Evolutionary conservation across 371 early-diverging fungal genomes (phyloP).

Genomic region (Haplosporangium sp.): DNA sequence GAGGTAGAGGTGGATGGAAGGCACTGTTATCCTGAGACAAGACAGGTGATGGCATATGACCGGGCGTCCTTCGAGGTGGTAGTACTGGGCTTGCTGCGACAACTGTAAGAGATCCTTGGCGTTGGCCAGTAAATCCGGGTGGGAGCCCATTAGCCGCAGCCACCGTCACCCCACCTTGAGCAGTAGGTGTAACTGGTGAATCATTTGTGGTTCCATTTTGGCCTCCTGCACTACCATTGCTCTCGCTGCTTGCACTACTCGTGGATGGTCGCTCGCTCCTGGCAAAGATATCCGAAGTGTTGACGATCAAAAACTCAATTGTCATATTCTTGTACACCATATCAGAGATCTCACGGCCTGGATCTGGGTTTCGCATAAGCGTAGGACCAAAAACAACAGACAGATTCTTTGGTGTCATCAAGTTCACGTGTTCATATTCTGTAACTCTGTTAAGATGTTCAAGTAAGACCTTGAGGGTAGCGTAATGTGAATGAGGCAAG

Average conservation of each 20-base stretch:
- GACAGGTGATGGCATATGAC: constrained; percentile 8
- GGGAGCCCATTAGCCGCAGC: constrained; percentile 12
- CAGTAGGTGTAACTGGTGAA: constrained; percentile 6
- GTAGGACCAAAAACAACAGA: constrained; percentile 96
- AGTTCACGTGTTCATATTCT: constrained; percentile 69
- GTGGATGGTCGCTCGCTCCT: constrained; percentile 1
- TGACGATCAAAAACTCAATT: constrained; percentile 19
- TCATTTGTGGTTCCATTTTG: constrained; percentile 46
- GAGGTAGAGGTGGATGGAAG: constrained; percentile 17
- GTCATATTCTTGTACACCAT: constrained; percentile 81
- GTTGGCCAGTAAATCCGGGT: constrained; percentile 24
- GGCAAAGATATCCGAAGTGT: constrained; percentile 12
- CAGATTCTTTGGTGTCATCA: constrained; percentile 90
- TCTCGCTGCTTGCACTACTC: constrained; percentile 38
- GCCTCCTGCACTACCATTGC: constrained; percentile 26
- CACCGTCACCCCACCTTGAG: constrained; percentile 7
- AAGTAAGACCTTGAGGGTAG: constrained; percentile 71
- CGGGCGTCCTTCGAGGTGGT: constrained; percentile 24
- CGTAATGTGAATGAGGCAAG: constrained; percentile 69
- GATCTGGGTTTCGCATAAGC: constrained; percentile 78
- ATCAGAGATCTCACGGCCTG: constrained; percentile 79
- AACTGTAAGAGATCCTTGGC: constrained; percentile 22
- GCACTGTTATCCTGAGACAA: constrained; percentile 6
- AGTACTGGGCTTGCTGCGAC: constrained; percentile 13
- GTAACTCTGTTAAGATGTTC: constrained; percentile 74